Conservation (phyloP, 2,329 filamentous ascomycete genomes). For the Aspergillus tanneri region DNA sequence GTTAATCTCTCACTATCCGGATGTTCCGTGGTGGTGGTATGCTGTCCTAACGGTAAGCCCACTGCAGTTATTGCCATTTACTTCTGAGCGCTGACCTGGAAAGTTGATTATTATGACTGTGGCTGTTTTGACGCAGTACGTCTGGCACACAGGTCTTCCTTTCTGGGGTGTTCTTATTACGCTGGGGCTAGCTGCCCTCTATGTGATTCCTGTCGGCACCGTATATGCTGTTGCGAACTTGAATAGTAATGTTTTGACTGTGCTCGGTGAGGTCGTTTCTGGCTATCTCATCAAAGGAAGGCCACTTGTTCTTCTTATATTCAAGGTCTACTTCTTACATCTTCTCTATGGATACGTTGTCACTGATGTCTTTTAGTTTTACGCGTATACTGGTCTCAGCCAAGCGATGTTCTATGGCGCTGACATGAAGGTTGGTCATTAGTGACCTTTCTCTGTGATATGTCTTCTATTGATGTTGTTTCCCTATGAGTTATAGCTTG, state of each 20-base stretch:
- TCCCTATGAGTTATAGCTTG: slow-evolving; percentile 38
- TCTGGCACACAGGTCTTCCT: slow-evolving; percentile 45
- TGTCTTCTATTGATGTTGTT: not conserved
- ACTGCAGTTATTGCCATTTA: not conserved
- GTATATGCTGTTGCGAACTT: slow-evolving; percentile 48
- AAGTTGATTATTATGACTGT: slow-evolving; percentile 27
- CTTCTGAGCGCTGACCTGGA: not conserved
- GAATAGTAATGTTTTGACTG: slow-evolving; percentile 46
- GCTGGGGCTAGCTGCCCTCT: slow-evolving; percentile 43
- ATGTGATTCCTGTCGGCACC: slow-evolving; percentile 48
- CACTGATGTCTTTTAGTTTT: slow-evolving; percentile 38
- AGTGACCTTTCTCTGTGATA: not conserved
- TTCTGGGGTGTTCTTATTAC: slow-evolving; percentile 46
- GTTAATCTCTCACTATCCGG: slow-evolving; percentile 41
- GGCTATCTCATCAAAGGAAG: slow-evolving; percentile 48
- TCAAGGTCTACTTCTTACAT: slow-evolving; percentile 53
- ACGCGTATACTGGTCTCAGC: slow-evolving; percentile 60
- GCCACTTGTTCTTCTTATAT: slow-evolving; percentile 48
- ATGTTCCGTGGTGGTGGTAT: slow-evolving; percentile 47
- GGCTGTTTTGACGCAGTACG: slow-evolving; percentile 38
- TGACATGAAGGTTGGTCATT: slow-evolving; percentile 55
- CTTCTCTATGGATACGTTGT: slow-evolving; percentile 60
- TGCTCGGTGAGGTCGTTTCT: slow-evolving; percentile 47
- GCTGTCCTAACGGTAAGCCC: slow-evolving; percentile 29
- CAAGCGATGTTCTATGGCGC: slow-evolving; percentile 48